Evolutionary conservation across 1,139 yeast species (phyloP).

Genomic region (Candida neerlandica): DNA sequence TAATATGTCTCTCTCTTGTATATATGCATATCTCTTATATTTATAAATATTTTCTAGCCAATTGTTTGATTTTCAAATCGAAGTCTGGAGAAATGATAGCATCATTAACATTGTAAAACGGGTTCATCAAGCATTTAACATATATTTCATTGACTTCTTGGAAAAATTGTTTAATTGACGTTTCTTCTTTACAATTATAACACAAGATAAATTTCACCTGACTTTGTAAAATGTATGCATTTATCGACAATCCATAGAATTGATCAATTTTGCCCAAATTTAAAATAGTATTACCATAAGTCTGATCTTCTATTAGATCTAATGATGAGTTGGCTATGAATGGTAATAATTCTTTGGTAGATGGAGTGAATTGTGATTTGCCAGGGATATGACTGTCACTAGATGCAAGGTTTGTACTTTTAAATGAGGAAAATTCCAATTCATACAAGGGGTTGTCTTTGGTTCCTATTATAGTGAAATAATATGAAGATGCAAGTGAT

Average conservation of each 20-base stretch:
- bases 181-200: conserved; percentile 64
- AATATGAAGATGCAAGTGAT: conserved; percentile 58
- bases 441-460: conserved; percentile 86
- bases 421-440: conserved; percentile 79
- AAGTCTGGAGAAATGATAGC: conserved; percentile 75
- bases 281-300: conserved; percentile 70
- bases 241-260: conserved; percentile 77
- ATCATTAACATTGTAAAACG: conserved; percentile 79
- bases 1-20: not conserved
- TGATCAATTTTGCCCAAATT: conserved; percentile 81
- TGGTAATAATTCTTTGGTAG: conserved; percentile 79
- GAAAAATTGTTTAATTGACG: conserved; percentile 79
- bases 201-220: conserved; percentile 80
- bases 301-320: conserved; percentile 86
- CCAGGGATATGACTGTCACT: conserved; percentile 50
- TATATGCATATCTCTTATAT: not conserved
- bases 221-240: conserved; percentile 87
- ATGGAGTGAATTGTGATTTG: conserved; percentile 65
- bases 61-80: conserved; percentile 68
- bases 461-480: conserved; percentile 86
- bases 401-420: conserved; percentile 24
- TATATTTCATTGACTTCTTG: conserved; percentile 85
- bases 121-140: conserved; percentile 81
- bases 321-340: conserved; percentile 86
- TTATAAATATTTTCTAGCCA: conserved; percentile 77